These are phyloP conservation scores for Solanum hybrid DNA, from an alignment of 305 asterid species.

Conservation along the genomic window DNA sequence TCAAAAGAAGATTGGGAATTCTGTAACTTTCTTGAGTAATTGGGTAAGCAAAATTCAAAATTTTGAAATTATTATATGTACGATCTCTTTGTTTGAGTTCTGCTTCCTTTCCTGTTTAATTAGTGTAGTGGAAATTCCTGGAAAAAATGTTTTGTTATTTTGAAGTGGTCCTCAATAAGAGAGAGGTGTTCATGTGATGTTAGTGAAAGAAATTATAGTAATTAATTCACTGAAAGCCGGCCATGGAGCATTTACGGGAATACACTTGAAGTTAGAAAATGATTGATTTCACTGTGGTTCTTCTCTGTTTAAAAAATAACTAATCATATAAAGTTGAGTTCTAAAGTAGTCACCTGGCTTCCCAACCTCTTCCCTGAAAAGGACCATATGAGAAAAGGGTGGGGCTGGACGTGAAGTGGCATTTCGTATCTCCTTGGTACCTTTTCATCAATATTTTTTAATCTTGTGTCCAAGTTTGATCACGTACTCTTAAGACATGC, in stretches of 20 bases:
- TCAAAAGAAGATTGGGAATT: constrained; percentile 84
- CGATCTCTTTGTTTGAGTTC: neutral
- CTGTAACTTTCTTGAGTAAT: constrained; percentile 33
- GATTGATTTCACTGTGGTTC: neutral
- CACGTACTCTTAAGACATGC: neutral
- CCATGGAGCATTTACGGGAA: neutral
- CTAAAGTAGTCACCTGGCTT: neutral
- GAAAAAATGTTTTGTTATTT: neutral
- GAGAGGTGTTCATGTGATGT: neutral
- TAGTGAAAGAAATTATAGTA: neutral
- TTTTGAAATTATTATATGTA: neutral
- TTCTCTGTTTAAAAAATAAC: neutral
- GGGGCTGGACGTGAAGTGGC: neutral
- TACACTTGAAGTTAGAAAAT: neutral
- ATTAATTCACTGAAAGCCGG: neutral
- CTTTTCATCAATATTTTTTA: neutral
- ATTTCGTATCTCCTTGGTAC: neutral
- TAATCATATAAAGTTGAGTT: neutral
- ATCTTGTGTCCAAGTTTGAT: neutral
- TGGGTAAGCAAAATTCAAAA: constrained; percentile 25
- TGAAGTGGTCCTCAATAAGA: neutral
- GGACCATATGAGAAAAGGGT: neutral
- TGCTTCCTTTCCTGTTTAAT: neutral
- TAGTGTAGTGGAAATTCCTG: neutral
- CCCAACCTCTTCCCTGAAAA: neutral